A percentile compares a stretch with the other conserved stretches of the same genome.
These are phyloP conservation scores for Trichoderma sp. DNA, from an alignment of 2,329 filamentous ascomycete genomes.

Conservation along the genomic window DNA sequence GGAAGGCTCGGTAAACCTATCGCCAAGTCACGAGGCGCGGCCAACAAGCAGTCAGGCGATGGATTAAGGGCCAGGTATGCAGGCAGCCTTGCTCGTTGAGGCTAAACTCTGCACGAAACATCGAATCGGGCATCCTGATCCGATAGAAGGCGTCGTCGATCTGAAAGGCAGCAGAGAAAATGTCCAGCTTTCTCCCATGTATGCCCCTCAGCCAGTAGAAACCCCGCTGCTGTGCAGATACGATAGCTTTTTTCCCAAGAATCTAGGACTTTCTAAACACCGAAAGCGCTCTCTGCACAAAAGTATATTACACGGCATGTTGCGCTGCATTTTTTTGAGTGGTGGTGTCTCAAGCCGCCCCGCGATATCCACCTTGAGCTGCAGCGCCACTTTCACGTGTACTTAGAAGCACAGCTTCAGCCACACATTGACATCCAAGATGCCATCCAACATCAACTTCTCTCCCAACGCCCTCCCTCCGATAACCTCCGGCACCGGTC, in stretches of 20 bases:
- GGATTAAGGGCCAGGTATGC: neutral
- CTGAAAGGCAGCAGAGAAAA: neutral
- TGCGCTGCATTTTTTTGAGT: neutral
- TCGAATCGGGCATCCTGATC: neutral
- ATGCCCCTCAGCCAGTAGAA: neutral
- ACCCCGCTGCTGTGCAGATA: neutral
- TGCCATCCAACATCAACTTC: slow-evolving; percentile 21
- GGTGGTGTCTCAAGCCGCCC: neutral
- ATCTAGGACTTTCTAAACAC: neutral
- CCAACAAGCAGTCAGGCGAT: neutral
- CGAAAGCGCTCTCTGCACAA: neutral
- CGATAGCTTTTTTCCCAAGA: neutral
- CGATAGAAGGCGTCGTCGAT: neutral
- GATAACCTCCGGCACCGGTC: slow-evolving; percentile 61
- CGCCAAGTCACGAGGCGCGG: neutral
- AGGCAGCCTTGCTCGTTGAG: neutral
- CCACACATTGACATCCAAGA: neutral
- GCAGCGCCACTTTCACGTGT: neutral
- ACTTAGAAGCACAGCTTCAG: neutral
- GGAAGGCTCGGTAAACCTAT: neutral
- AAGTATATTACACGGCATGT: neutral
- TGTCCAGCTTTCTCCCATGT: neutral
- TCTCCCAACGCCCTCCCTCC: slow-evolving; percentile 68
- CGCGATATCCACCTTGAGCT: neutral
- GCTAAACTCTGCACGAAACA: neutral